Evolutionary conservation across 2,329 filamentous ascomycete genomes (phyloP), one percentile per base, ranked within the genome.

Genomic region (Diaporthe ilicicola): DNA sequence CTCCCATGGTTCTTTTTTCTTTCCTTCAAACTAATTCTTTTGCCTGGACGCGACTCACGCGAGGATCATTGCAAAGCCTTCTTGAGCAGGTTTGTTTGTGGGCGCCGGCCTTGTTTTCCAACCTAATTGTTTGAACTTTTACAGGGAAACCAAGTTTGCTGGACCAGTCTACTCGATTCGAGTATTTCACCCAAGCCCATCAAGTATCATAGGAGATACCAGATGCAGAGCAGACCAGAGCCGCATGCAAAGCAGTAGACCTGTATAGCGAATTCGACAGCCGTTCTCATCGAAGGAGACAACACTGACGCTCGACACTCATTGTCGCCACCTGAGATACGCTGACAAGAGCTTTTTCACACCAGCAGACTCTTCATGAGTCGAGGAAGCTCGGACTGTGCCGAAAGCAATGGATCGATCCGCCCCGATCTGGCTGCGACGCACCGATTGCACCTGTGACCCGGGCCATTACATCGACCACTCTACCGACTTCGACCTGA

Each of bases 1-100:
- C 3, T 5, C 17, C 2, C 1, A 5, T 4, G 2, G 10, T 19
- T 39, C 0, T 17, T 24, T 13, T 0, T 24, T 6, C 9, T 32
- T n/a, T 9, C 55, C 22, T 5, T 3, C 1, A n/a, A 29, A 9
- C 3, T 9, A n/a, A 15, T 2, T 17, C 19, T 8, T 3, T 4
- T 13, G 15, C n/a, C 9, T 10, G 32, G 13, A 37, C 29, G 3
- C 34, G 4, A 27, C 6, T 22, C 4, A 7, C 10, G 22, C 15
- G 32, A 4, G 32, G 13, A 7, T 22, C 13, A n/a, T n/a, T n/a
- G n/a, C n/a, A n/a, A n/a, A n/a, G n/a, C 4, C 1, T 24, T 4
- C 3, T 39, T 3, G 54, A 27, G 34, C 17, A 42, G 27, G 34
- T 7, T 39, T 17, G 12, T 19, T 42, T 22, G 4, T 6, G 22